Percentiles rank a stretch among this genome's conserved stretches.
phyloP scores from a whole-genome alignment of 2,329 filamentous ascomycete genomes.

The Neofusicoccum laricinum region DNA sequence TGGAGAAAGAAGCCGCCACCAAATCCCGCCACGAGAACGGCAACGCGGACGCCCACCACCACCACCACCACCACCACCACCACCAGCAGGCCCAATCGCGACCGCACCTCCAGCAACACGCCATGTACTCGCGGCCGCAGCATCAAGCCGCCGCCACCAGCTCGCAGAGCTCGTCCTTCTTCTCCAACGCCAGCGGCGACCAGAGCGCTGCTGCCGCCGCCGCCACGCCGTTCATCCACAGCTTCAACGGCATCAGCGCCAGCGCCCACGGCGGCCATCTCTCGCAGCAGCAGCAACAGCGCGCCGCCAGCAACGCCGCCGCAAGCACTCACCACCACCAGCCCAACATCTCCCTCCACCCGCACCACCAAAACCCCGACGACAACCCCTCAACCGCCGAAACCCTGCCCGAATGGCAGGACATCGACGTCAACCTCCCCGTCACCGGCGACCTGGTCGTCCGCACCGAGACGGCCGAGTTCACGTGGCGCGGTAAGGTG shows the following conservation, averaged over 20 bases:
- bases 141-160: not conserved
- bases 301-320: too few relatives aligned
- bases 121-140: not conserved
- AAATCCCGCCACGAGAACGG: slow-evolving; percentile 54
- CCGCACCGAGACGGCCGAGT: slow-evolving; percentile 12
- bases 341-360: not conserved
- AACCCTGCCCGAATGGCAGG: slow-evolving; percentile 2
- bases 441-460: slow-evolving; percentile 8
- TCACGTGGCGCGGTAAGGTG: slow-evolving; percentile 5
- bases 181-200: not conserved
- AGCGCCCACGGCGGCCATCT: not conserved
- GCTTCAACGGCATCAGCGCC: not conserved
- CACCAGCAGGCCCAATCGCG: not conserved
- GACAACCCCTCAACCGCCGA: not conserved
- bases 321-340: not conserved
- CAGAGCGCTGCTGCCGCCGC: not conserved
- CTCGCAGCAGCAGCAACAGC: not conserved
- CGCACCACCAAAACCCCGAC: not conserved
- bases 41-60: too few relatives aligned
- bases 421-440: slow-evolving; percentile 14
- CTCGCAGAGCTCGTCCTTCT: not conserved
- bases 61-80: too few relatives aligned
- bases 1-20: slow-evolving; percentile 44
- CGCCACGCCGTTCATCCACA: not conserved
- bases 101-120: not conserved